These are phyloP conservation scores for Babesia ovata DNA, from an alignment of 169 alveolate genomes.

Conservation along the genomic window DNA sequence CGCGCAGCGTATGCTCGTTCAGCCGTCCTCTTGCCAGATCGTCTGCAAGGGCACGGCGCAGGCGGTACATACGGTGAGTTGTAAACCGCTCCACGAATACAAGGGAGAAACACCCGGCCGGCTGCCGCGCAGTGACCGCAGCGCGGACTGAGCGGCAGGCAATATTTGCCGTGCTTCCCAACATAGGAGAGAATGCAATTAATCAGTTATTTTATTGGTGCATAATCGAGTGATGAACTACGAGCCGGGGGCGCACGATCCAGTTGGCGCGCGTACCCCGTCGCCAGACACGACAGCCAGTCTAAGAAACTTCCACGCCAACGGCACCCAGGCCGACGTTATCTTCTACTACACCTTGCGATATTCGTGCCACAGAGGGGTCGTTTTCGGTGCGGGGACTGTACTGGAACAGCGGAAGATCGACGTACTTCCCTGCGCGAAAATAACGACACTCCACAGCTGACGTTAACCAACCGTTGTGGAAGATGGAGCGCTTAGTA, in stretches of 20 bases:
- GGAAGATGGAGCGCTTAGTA: constrained; percentile 60
- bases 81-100: constrained; percentile 8
- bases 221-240: neutral
- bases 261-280: constrained; percentile 87
- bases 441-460: neutral
- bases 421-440: constrained; percentile 53
- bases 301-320: neutral
- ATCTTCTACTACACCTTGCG: constrained; percentile 8
- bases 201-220: neutral
- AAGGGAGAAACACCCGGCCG: neutral
- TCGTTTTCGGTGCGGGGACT: constrained; percentile 44
- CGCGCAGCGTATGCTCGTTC: constrained; percentile 46
- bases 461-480: constrained; percentile 40
- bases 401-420: constrained; percentile 57
- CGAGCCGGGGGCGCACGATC: no score
- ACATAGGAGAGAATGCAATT: neutral
- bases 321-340: neutral
- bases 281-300: neutral
- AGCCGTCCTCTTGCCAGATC: constrained; percentile 33
- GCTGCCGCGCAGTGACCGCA: neutral
- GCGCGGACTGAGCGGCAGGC: constrained; percentile 12
- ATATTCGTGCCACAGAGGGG: constrained; percentile 25
- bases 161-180: neutral
- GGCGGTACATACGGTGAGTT: constrained; percentile 35
- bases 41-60: constrained; percentile 33